Conservation (phyloP, 2,329 filamentous ascomycete genomes). For the Aureobasidium zeae region DNA sequence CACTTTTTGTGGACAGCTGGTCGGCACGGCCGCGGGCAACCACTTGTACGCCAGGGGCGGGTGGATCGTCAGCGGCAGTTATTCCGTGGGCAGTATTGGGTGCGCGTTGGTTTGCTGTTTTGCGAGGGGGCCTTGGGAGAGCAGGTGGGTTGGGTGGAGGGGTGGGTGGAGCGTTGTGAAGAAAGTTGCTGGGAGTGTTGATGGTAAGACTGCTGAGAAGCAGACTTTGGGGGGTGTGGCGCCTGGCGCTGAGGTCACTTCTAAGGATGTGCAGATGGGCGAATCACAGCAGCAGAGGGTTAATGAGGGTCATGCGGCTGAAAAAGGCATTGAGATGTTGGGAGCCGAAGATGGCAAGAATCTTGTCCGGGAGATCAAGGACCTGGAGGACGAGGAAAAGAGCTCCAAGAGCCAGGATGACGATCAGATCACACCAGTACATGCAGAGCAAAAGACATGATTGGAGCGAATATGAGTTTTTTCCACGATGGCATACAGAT, state of each 20-base stretch:
- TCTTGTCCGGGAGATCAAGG: conserved; percentile 9
- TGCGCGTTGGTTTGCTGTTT: conserved; percentile 39
- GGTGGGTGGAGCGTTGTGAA: conserved; percentile 47
- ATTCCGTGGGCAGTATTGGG: conserved; percentile 47
- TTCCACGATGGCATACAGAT: not conserved
- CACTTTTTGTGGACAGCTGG: conserved; percentile 65
- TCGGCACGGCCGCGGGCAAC: conserved; percentile 49
- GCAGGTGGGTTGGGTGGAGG: conserved; percentile 51
- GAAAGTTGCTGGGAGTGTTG: conserved; percentile 32
- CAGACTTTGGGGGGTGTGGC: conserved; percentile 3
- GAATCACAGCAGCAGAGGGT: conserved; percentile 19
- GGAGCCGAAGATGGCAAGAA: conserved; percentile 22
- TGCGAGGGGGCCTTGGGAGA: conserved; percentile 46
- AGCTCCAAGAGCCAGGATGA: not conserved
- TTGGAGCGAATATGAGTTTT: not conserved
- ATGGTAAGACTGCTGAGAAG: conserved; percentile 28
- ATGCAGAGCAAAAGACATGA: not conserved
- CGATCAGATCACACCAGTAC: not conserved
- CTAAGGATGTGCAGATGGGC: not conserved
- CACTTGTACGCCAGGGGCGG: conserved; percentile 47
- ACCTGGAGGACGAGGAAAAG: conserved; percentile 4
- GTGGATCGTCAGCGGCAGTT: conserved; percentile 49
- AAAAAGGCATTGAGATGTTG: conserved; percentile 24
- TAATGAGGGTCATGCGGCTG: conserved; percentile 21
- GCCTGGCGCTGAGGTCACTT: no score